phyloP scores from a whole-genome alignment of 371 early-diverging fungal genomes.

The Blakeslea trispora region DNA sequence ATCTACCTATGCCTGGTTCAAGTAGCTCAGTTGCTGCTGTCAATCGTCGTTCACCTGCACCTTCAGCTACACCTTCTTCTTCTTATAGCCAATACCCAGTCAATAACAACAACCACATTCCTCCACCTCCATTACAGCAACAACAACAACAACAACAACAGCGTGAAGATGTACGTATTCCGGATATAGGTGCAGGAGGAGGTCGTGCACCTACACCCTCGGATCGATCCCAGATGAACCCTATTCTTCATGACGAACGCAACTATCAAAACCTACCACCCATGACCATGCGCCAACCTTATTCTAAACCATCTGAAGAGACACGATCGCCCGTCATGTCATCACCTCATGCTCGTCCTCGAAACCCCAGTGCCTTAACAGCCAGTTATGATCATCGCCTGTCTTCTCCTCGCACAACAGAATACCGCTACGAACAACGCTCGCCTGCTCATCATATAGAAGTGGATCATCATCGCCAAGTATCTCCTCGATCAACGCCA shows the following conservation, averaged over 20 bases:
- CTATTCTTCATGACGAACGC: conserved; percentile 40
- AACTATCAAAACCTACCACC: conserved; percentile 27
- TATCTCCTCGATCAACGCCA: conserved; percentile 1
- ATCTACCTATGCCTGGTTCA: conserved; percentile 45
- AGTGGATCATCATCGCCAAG: conserved; percentile 4
- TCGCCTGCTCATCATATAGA: conserved; percentile 29
- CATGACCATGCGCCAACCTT: conserved; percentile 31
- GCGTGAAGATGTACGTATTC: conserved; percentile 49
- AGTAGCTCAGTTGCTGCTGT: conserved; percentile 15
- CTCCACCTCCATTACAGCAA: too few species aligned
- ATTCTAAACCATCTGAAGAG: conserved; percentile 15
- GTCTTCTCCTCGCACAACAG: conserved; percentile 15
- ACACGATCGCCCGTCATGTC: neutral
- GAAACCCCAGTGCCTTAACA: neutral
- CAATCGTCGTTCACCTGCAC: conserved; percentile 40
- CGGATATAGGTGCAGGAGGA: conserved; percentile 44
- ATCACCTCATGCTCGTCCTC: conserved; percentile 19
- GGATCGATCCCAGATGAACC: conserved; percentile 57
- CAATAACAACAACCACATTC: neutral
- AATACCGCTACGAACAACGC: conserved; percentile 23
- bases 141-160: too few species aligned
- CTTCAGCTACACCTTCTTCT: too few species aligned
- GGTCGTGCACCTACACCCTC: conserved; percentile 53
- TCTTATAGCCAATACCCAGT: conserved; percentile 20
- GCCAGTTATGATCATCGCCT: conserved; percentile 16